Evolutionary conservation across 106 monocot species (phyloP), one percentile per base, ranked within the genome.

Genomic region (Platanthera zijinensis): DNA sequence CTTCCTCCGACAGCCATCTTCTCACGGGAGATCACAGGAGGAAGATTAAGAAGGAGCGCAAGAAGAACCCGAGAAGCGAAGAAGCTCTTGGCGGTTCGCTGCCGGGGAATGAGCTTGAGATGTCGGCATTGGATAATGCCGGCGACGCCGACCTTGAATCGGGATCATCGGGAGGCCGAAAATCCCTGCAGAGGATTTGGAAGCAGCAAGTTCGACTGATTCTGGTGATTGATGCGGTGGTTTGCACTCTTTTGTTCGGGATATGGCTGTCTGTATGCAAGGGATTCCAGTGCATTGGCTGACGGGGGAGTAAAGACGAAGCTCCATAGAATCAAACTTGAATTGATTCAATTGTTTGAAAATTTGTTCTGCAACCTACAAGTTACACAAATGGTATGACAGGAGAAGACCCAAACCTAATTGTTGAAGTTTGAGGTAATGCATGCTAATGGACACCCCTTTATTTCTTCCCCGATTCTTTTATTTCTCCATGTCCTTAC

Each of bases 181-280:
- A 53, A 48, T 59, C 59, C 7, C 21, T 53, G 45, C 46, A 63
- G 73, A 76, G 64, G 45, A 17, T 18, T 3, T 84, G 84, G 84
- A n/a, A 76, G 76, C 80, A 21, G 71, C 80, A 80, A 9, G 64
- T 80, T 6, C 54, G 76, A 46, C 52, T 50, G 48, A 50, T 73
- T 8, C 7, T 84, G 11, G 14, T 80, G 13, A 14, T 84, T 47
- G 80, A 84, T 80, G 46, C 77, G 50, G 63, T 73, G 17, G 48
- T 84, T 1, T 84, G 84, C 53, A 66, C 72, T 49, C 18, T 80
- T 11, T 52, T 84, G 74, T 77, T 84, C 48, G 76, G 45, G 10
- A 73, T 84, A 15, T 80, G 84, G 84, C 52, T 84, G 2, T 72
- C 80, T 0, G 61, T 84, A 3, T 84, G 84, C 32, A 54, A 52